Conservation (phyloP, 306 rosid species). For the Lagenaria siceraria region DNA sequence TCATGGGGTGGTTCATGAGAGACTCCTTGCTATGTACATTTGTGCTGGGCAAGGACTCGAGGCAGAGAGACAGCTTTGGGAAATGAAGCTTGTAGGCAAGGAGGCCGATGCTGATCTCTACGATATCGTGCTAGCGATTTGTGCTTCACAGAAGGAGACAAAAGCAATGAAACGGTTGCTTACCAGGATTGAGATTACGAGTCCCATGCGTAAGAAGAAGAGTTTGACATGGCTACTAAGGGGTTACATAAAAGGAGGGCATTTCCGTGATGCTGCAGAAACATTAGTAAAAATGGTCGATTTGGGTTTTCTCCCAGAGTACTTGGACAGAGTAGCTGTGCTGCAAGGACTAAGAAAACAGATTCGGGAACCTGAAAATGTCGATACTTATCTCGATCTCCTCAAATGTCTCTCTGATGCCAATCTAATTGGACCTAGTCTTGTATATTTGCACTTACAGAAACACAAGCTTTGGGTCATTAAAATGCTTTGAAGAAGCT, state of each 20-base stretch:
- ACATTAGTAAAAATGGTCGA: constrained; percentile 74
- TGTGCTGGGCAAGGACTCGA: constrained; percentile 87
- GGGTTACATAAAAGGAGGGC: constrained; percentile 91
- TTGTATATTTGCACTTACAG: constrained; percentile 63
- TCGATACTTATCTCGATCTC: constrained; percentile 58
- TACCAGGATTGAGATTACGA: constrained; percentile 48
- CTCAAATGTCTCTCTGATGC: constrained; percentile 75
- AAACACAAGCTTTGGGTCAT: constrained; percentile 77
- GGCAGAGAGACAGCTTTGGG: constrained; percentile 92
- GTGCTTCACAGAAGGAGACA: constrained; percentile 75
- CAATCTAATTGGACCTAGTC: constrained; percentile 64
- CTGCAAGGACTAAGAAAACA: constrained; percentile 66
- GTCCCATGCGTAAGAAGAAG: constrained; percentile 59
- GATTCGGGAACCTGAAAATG: constrained; percentile 43
- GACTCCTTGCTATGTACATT: constrained; percentile 93
- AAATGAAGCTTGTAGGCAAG: constrained; percentile 87
- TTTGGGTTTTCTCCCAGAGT: constrained; percentile 59
- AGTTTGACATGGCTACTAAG: constrained; percentile 80
- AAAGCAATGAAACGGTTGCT: constrained; percentile 52
- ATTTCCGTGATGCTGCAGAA: constrained; percentile 71
- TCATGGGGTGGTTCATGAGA: constrained; percentile 67
- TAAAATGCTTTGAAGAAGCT: constrained; percentile 45
- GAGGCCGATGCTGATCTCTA: constrained; percentile 74
- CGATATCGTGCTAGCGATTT: constrained; percentile 83
- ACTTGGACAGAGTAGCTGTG: constrained; percentile 77